These are phyloP conservation scores for Chlorella sp. DNA, from an alignment of 139 green algal genomes.

Conservation along the genomic window DNA sequence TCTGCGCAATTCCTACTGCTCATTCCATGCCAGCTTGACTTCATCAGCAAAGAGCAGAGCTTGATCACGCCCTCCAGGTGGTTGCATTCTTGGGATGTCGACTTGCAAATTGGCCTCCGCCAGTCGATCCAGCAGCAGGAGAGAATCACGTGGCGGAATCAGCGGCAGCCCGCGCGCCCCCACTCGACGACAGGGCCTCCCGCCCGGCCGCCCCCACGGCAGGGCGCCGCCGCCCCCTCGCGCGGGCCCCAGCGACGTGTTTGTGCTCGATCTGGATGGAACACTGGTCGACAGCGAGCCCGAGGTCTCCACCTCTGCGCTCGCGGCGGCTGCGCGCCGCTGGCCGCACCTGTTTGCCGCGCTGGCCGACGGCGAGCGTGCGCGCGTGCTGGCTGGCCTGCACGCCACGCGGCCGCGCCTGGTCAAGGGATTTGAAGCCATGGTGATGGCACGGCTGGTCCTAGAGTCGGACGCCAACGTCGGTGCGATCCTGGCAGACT, in stretches of 20 bases:
- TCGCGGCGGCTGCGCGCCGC: conserved; percentile 33
- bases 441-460: conserved; percentile 69
- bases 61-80: too few species aligned
- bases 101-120: too few species aligned
- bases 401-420: conserved; percentile 53
- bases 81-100: too few species aligned
- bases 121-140: too few species aligned
- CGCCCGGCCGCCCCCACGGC: too few species aligned
- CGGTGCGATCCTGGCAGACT: conserved; percentile 50
- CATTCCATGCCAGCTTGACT: too few species aligned
- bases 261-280: conserved; percentile 77
- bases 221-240: too few species aligned
- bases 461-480: conserved; percentile 39
- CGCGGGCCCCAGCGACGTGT: conserved; percentile 55
- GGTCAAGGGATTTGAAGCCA: conserved; percentile 61
- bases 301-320: conserved; percentile 56
- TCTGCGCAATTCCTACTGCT: too few species aligned
- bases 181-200: too few species aligned
- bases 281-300: conserved; percentile 68
- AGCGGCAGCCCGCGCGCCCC: too few species aligned
- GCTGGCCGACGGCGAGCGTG: not conserved
- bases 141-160: too few species aligned
- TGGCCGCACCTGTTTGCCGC: conserved; percentile 56
- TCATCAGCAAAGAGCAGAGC: too few species aligned
- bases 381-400: conserved; percentile 41